phyloP scores from a whole-genome alignment of 192 early-diverging fungal species.

The Podila horticola region DNA sequence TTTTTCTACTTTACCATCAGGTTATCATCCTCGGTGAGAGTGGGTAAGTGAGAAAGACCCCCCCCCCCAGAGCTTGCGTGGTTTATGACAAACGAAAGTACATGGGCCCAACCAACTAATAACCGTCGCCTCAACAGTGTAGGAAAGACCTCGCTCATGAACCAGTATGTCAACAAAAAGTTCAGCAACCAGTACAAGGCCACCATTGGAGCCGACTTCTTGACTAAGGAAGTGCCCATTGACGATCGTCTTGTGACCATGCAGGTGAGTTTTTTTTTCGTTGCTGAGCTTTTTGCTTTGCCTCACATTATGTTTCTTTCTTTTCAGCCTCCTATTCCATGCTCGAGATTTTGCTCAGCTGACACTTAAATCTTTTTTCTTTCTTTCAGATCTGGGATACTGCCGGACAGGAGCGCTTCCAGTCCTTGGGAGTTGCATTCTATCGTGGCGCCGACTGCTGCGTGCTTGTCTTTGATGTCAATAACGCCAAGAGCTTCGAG shows the following conservation, averaged over 20 bases:
- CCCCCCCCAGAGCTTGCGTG: not conserved
- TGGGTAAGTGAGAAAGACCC: conserved; percentile 64
- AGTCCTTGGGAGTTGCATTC: conserved; percentile 97
- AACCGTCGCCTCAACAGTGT: conserved; percentile 63
- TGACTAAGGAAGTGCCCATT: conserved; percentile 96
- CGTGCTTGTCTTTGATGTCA: conserved; percentile 97
- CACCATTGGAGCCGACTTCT: conserved; percentile 98
- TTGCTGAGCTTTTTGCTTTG: not conserved
- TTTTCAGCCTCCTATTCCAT: conserved; percentile 5
- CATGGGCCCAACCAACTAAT: not conserved
- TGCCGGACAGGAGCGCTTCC: conserved; percentile 99
- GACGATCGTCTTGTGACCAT: conserved; percentile 96
- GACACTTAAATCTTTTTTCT: conserved; percentile 1
- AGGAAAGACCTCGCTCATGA: conserved; percentile 99
- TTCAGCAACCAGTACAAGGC: conserved; percentile 99
- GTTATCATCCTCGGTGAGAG: conserved; percentile 89
- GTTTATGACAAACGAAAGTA: not conserved
- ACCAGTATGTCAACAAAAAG: conserved; percentile 98
- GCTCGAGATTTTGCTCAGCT: too few relatives aligned
- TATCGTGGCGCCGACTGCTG: conserved; percentile 99
- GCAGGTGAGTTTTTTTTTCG: conserved; percentile 68
- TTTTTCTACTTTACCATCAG: conserved; percentile 35
- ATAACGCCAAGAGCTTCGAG: conserved; percentile 94
- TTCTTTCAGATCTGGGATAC: conserved; percentile 92
- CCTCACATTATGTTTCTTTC: not conserved